A percentile compares a stretch with the other conserved stretches of the same genome.
Conservation (phyloP, 805 yeast species). For the Metschnikowia orientalis region DNA sequence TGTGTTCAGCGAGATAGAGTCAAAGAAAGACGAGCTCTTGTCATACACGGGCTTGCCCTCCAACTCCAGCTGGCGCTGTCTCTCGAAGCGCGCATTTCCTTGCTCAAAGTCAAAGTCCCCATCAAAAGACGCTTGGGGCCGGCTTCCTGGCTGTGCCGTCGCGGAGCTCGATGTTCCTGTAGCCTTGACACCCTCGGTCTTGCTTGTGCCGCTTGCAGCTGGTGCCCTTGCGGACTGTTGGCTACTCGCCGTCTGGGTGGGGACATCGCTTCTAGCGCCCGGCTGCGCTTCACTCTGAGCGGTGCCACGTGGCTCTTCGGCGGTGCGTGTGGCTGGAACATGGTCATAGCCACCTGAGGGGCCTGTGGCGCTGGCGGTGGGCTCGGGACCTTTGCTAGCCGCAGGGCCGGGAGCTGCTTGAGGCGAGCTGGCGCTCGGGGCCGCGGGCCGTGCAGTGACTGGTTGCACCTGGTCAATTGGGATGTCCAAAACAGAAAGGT, state of each 20-base stretch:
- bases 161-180: neutral
- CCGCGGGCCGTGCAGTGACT: conserved; percentile 13
- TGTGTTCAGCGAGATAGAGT: conserved; percentile 61
- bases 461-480: conserved; percentile 63
- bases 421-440: neutral
- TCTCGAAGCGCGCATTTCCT: conserved; percentile 65
- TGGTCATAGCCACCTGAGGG: conserved; percentile 3
- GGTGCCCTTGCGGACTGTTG: too few species aligned
- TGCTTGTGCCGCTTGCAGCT: too few species aligned
- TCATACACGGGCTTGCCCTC: conserved; percentile 47
- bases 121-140: conserved; percentile 21
- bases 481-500: conserved; percentile 74
- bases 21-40: conserved; percentile 84
- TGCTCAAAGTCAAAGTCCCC: conserved; percentile 73
- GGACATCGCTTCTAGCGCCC: too few species aligned
- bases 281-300: too few species aligned
- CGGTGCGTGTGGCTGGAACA: conserved; percentile 3
- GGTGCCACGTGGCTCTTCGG: neutral
- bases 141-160: conserved; percentile 9
- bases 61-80: conserved; percentile 25
- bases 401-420: conserved; percentile 7
- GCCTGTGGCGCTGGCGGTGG: conserved; percentile 17
- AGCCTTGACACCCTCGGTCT: conserved; percentile 1
- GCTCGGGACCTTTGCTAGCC: conserved; percentile 22
- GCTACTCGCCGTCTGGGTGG: too few species aligned